Evolutionary conservation across 73 alveolate species (phyloP).

Genomic region (Paramecium sexaurelia): DNA sequence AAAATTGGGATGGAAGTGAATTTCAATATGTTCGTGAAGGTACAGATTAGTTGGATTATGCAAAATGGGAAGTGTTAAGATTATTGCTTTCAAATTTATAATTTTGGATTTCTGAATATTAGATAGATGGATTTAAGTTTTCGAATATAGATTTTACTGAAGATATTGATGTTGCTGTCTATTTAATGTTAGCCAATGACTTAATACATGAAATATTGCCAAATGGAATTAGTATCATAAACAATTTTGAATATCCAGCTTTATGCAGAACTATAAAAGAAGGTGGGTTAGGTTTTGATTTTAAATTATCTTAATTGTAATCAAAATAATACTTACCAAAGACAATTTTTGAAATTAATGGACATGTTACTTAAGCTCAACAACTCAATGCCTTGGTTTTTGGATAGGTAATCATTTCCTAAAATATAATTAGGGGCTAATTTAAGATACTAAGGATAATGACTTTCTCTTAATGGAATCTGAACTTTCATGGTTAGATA

Average conservation of each 20-base stretch:
- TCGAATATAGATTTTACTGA: slow-evolving; percentile 65
- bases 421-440: neutral
- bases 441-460: neutral
- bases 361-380: neutral
- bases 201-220: slow-evolving; percentile 88
- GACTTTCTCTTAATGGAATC: neutral
- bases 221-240: slow-evolving; percentile 93
- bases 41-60: slow-evolving; percentile 86
- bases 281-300: slow-evolving; percentile 99
- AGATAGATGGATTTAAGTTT: slow-evolving; percentile 98
- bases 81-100: slow-evolving; percentile 94
- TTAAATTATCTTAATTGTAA: slow-evolving; percentile 67
- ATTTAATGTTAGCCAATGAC: slow-evolving; percentile 97
- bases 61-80: slow-evolving; percentile 89
- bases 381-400: neutral
- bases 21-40: slow-evolving; percentile 96
- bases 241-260: slow-evolving; percentile 97
- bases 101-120: slow-evolving; percentile 90
- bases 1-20: slow-evolving; percentile 97
- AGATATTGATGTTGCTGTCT: slow-evolving; percentile 85
- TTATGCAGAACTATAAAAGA: slow-evolving; percentile 91
- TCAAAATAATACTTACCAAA: neutral
- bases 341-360: neutral
- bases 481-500: neutral
- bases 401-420: neutral